Percentiles rank a stretch among this genome's conserved stretches.
These are phyloP conservation scores for Phytopythium mirpurense DNA, from an alignment of 352 stramenopile genomes.

Conservation along the genomic window DNA sequence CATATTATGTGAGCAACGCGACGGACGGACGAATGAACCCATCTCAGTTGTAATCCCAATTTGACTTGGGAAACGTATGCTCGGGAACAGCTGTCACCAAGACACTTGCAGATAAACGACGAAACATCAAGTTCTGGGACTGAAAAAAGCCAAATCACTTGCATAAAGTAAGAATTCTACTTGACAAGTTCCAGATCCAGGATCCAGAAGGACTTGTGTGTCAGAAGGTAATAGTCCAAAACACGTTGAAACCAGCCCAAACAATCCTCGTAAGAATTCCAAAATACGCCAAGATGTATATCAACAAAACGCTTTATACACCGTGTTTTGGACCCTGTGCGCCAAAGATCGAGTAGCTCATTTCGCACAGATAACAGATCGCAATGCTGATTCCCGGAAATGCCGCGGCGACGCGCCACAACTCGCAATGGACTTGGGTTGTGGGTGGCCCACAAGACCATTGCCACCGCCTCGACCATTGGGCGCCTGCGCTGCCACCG, in stretches of 20 bases:
- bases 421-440: too few species aligned
- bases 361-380: background rate
- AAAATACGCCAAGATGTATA: too few species aligned
- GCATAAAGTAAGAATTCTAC: background rate
- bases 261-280: too few species aligned
- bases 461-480: background rate
- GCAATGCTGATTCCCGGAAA: background rate
- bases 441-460: background rate
- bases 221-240: too few species aligned
- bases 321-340: too few species aligned
- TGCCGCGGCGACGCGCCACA: background rate
- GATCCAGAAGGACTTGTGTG: too few species aligned
- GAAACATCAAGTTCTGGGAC: background rate
- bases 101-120: background rate
- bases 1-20: too few species aligned
- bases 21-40: constrained; percentile 7
- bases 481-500: too few species aligned
- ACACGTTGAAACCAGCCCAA: background rate
- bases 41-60: constrained; percentile 3
- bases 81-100: background rate
- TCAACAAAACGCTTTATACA: too few species aligned
- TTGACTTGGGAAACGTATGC: background rate
- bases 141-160: background rate
- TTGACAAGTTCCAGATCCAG: background rate
- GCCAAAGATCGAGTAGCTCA: too few species aligned